These are phyloP conservation scores for Enteropsectra breve DNA, from an alignment of 371 early-diverging fungal species.

Conservation along the genomic window DNA sequence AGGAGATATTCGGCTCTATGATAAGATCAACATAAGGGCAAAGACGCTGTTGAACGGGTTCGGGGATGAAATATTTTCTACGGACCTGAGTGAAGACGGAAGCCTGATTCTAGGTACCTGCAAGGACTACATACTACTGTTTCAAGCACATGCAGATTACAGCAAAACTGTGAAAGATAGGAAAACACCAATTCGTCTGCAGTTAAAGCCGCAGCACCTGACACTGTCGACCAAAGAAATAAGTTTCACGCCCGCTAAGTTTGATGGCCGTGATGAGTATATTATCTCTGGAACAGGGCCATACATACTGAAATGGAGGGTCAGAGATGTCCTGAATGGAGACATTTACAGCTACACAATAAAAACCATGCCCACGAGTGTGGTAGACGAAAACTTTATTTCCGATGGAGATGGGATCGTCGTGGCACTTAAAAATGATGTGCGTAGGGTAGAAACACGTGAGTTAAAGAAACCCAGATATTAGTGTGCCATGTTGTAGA, in stretches of 20 bases:
- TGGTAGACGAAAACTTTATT: constrained; percentile 79
- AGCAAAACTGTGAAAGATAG: constrained; percentile 58
- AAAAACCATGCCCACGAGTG: constrained; percentile 67
- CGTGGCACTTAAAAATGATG: constrained; percentile 63
- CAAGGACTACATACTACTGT: constrained; percentile 70
- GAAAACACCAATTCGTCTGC: constrained; percentile 68
- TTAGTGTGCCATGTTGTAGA: too few relatives aligned
- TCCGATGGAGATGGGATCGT: constrained; percentile 66
- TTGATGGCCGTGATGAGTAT: constrained; percentile 68
- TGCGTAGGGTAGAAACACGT: constrained; percentile 51
- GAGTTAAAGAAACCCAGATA: too few relatives aligned
- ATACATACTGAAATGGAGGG: constrained; percentile 81
- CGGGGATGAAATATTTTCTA: constrained; percentile 73
- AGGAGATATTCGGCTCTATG: constrained; percentile 77
- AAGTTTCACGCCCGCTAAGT: constrained; percentile 75
- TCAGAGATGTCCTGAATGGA: constrained; percentile 68
- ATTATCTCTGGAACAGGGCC: constrained; percentile 75
- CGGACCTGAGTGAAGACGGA: constrained; percentile 78
- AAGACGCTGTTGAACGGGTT: constrained; percentile 75
- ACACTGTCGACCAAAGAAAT: constrained; percentile 67
- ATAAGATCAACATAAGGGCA: constrained; percentile 69
- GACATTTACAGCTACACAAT: constrained; percentile 70
- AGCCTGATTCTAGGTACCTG: constrained; percentile 76
- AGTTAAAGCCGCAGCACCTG: constrained; percentile 77
- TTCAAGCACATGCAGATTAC: constrained; percentile 60